Percentiles rank a stretch among this genome's conserved stretches.
phyloP scores from a whole-genome alignment of 2,329 filamentous ascomycete species.

The Cordyceps fumosorosea region DNA sequence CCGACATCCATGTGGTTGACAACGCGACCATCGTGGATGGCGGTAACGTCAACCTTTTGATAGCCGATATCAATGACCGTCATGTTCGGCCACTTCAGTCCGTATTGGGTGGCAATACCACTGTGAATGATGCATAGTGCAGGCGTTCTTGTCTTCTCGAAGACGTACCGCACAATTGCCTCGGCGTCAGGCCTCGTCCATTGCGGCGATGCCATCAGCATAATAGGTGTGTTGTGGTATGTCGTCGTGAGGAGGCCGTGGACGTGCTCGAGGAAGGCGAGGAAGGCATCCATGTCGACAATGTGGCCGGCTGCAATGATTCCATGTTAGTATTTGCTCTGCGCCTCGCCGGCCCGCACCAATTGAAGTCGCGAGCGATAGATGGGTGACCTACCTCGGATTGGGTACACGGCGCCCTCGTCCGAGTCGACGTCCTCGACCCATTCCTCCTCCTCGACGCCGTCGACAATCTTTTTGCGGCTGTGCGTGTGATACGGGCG shows the following conservation, averaged over 20 bases:
- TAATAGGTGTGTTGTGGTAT: conserved; percentile 92
- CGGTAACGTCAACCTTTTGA: conserved; percentile 88
- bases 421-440: conserved; percentile 84
- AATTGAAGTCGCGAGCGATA: neutral
- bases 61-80: conserved; percentile 88
- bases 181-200: conserved; percentile 89
- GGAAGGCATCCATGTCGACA: conserved; percentile 85
- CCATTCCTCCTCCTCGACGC: conserved; percentile 57
- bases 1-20: conserved; percentile 59
- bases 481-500: conserved; percentile 70
- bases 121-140: conserved; percentile 87
- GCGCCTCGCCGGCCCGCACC: neutral
- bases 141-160: conserved; percentile 94
- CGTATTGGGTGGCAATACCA: conserved; percentile 81
- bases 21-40: conserved; percentile 75
- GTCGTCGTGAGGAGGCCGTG: conserved; percentile 83
- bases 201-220: conserved; percentile 81
- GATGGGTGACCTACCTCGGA: conserved; percentile 44
- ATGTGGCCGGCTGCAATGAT: conserved; percentile 61
- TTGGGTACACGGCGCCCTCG: conserved; percentile 85
- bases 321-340: conserved; percentile 12
- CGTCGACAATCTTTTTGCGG: conserved; percentile 47
- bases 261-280: conserved; percentile 87
- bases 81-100: conserved; percentile 65
- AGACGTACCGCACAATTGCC: conserved; percentile 84